Conservation (phyloP, 352 stramenopile species). For the Pythium guiyangense region DNA sequence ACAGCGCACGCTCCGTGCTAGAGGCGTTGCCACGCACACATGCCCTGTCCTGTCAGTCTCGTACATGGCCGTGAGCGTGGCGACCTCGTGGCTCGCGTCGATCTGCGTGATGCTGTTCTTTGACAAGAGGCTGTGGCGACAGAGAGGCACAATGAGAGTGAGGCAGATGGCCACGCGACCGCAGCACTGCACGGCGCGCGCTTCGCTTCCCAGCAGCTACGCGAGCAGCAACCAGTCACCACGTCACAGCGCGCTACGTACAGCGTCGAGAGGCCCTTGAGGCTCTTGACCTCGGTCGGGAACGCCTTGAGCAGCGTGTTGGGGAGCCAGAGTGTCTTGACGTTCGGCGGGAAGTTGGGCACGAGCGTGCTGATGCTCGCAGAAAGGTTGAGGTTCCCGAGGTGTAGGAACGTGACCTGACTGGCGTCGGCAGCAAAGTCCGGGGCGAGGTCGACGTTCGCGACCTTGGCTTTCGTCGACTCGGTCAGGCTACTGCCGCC, state of each 20-base stretch:
- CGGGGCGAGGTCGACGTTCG: background rate
- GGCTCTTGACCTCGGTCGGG: background rate
- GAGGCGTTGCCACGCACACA: no score
- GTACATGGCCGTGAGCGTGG: background rate
- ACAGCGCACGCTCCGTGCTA: background rate
- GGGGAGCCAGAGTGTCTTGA: background rate
- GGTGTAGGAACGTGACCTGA: conserved; percentile 1
- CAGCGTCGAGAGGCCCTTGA: background rate
- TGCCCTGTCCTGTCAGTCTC: no score
- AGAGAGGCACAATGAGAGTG: no score
- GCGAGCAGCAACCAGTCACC: no score
- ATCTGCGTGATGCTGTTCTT: conserved; percentile 2
- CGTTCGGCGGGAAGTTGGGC: background rate
- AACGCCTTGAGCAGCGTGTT: background rate
- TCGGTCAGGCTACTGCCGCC: background rate
- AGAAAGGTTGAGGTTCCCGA: conserved; percentile 6
- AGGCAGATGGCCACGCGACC: no score
- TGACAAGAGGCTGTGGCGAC: background rate
- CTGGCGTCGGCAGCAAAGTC: conserved; percentile 2
- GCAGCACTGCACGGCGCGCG: no score
- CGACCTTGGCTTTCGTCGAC: background rate
- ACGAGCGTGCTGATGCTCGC: background rate
- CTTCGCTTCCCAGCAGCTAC: no score
- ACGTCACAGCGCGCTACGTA: no score
- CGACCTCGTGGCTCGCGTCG: background rate